phyloP scores from a whole-genome alignment of 2,329 filamentous ascomycete genomes.

The Drechslerella coelobrocha region DNA sequence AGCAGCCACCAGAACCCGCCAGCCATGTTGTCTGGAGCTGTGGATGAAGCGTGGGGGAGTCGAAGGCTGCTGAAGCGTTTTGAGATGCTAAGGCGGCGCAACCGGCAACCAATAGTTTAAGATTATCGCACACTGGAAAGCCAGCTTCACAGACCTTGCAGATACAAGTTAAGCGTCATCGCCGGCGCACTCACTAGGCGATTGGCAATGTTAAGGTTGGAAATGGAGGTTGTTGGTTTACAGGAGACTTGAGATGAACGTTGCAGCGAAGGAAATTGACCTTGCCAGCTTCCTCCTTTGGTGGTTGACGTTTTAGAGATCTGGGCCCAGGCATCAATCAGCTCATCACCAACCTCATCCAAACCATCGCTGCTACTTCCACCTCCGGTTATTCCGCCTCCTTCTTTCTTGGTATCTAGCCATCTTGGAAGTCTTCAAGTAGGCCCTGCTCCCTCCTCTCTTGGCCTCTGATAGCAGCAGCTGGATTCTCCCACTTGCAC shows the following conservation, averaged over 20 bases:
- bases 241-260: neutral
- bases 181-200: conserved; percentile 7
- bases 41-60: conserved; percentile 3
- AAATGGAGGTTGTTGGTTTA: neutral
- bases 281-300: neutral
- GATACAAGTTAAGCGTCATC: conserved; percentile 1
- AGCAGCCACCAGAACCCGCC: conserved; percentile 49
- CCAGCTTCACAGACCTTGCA: conserved; percentile 23
- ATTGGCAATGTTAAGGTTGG: conserved; percentile 24
- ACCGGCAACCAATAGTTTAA: neutral
- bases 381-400: neutral
- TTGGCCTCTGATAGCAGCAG: conserved; percentile 6
- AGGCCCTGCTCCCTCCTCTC: no score
- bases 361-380: neutral
- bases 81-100: neutral
- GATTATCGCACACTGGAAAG: neutral
- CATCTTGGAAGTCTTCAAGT: neutral
- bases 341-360: neutral
- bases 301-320: conserved; percentile 1
- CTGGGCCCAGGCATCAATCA: neutral
- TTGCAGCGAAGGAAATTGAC: neutral
- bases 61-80: neutral
- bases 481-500: conserved; percentile 6
- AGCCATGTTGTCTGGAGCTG: conserved; percentile 23
- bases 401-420: neutral